These are phyloP conservation scores for Kurtzmaniella cleridarum DNA, from an alignment of 805 yeast species.

Conservation along the genomic window DNA sequence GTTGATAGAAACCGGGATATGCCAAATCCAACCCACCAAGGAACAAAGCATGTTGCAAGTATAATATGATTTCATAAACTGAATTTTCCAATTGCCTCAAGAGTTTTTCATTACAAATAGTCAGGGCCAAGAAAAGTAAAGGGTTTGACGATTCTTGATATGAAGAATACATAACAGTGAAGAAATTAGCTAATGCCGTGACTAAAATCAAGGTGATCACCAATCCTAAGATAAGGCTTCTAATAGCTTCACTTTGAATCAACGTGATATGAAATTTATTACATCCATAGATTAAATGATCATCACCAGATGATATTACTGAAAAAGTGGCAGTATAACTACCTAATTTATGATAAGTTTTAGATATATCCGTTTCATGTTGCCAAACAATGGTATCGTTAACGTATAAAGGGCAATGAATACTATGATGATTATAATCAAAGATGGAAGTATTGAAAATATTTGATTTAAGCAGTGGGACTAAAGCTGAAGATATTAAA, in stretches of 20 bases:
- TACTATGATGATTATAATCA: slow-evolving; percentile 16
- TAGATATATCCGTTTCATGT: slow-evolving; percentile 35
- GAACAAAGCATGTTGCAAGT: slow-evolving; percentile 56
- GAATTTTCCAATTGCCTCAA: slow-evolving; percentile 54
- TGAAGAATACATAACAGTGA: slow-evolving; percentile 45
- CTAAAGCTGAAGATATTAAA: neutral
- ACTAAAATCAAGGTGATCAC: slow-evolving; percentile 34
- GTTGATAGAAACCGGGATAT: slow-evolving; percentile 62
- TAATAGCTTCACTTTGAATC: slow-evolving; percentile 23
- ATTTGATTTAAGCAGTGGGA: neutral
- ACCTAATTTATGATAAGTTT: slow-evolving; percentile 38
- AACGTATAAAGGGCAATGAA: slow-evolving; percentile 32
- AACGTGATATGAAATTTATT: slow-evolving; percentile 46
- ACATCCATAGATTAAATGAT: slow-evolving; percentile 42
- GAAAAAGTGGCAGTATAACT: slow-evolving; percentile 40
- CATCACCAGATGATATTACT: slow-evolving; percentile 34
- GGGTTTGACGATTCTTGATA: slow-evolving; percentile 55
- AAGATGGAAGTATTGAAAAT: neutral
- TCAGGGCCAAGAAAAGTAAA: slow-evolving; percentile 47
- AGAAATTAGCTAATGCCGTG: slow-evolving; percentile 35
- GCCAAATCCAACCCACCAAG: slow-evolving; percentile 48
- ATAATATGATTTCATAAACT: slow-evolving; percentile 41
- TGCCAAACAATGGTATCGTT: slow-evolving; percentile 33
- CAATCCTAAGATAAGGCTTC: slow-evolving; percentile 31
- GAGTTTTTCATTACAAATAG: slow-evolving; percentile 54